Conservation (phyloP, 805 yeast species). For the Ogataea wickerhamii region DNA sequence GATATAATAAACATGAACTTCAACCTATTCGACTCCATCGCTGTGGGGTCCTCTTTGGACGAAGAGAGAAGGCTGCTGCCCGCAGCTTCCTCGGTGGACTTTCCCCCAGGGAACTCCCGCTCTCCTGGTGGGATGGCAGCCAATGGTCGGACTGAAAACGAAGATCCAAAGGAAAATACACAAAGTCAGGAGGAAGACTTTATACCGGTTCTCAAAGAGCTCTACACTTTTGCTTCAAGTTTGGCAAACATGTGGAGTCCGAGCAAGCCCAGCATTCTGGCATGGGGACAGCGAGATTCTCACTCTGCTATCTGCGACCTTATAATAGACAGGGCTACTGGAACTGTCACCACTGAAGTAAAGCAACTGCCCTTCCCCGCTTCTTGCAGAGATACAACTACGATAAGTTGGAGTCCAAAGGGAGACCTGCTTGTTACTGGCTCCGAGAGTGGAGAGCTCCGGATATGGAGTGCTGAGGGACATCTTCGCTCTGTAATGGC, state of each 20-base stretch:
- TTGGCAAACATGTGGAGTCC: constrained; percentile 59
- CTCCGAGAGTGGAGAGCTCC: constrained; percentile 64
- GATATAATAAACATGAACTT: constrained; percentile 34
- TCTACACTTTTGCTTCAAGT: constrained; percentile 39
- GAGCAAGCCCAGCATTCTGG: constrained; percentile 37
- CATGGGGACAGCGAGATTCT: constrained; percentile 46
- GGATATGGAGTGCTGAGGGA: constrained; percentile 78
- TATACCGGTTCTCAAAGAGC: constrained; percentile 39
- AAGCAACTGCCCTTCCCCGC: constrained; percentile 23
- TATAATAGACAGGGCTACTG: constrained; percentile 13
- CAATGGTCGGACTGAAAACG: not conserved
- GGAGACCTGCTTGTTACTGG: constrained; percentile 65
- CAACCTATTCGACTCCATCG: constrained; percentile 53
- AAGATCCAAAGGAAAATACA: constrained; percentile 1
- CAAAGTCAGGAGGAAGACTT: constrained; percentile 16
- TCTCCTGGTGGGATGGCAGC: not conserved
- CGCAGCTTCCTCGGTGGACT: not conserved
- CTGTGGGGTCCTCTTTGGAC: constrained; percentile 4
- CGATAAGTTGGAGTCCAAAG: constrained; percentile 57
- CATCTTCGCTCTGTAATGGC: constrained; percentile 53
- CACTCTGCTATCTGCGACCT: constrained; percentile 27
- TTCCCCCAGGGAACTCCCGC: not conserved
- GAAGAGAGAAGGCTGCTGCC: constrained; percentile 10
- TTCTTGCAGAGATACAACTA: constrained; percentile 27
- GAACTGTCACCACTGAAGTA: constrained; percentile 11